Evolutionary conservation across 2,329 filamentous ascomycete species (phyloP).

Genomic region (Exophiala sp.): DNA sequence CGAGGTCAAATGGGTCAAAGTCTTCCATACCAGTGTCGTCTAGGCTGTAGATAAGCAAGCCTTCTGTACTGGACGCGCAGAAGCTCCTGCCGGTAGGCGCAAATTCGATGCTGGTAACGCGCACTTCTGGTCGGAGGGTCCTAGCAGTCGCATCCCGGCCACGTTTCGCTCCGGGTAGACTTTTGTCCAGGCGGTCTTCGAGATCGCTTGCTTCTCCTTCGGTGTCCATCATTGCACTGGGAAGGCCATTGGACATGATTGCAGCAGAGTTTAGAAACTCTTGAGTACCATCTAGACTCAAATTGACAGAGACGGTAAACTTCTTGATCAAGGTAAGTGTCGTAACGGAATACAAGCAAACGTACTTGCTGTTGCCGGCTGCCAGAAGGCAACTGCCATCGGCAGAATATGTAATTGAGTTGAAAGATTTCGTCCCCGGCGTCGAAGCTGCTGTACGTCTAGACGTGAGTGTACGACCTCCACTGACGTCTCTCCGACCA

Average conservation of each 20-base stretch:
- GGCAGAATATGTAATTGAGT: constrained; percentile 81
- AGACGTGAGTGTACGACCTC: constrained; percentile 83
- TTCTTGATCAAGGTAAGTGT: constrained; percentile 91
- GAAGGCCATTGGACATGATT: constrained; percentile 79
- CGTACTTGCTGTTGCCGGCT: constrained; percentile 96
- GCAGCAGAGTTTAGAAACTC: constrained; percentile 93
- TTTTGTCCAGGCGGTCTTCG: constrained; percentile 75
- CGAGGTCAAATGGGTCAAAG: constrained; percentile 95
- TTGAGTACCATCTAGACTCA: constrained; percentile 93
- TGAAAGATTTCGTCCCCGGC: constrained; percentile 85
- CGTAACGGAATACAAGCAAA: constrained; percentile 91
- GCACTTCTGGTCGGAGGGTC: constrained; percentile 73
- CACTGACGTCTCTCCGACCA: constrained; percentile 85
- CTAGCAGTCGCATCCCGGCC: constrained; percentile 76
- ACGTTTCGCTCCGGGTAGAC: constrained; percentile 79
- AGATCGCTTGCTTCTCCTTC: constrained; percentile 84
- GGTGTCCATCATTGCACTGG: constrained; percentile 78
- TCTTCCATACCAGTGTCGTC: constrained; percentile 66
- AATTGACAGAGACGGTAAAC: constrained; percentile 90
- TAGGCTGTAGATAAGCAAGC: constrained; percentile 86
- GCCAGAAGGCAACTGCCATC: constrained; percentile 89
- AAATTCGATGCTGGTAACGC: constrained; percentile 80
- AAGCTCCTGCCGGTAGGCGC: constrained; percentile 85
- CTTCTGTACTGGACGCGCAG: constrained; percentile 92
- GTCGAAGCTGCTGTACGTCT: constrained; percentile 87